These are phyloP conservation scores for Ceratocystis smalleyi DNA, from an alignment of 2,329 filamentous ascomycete species.

Conservation along the genomic window DNA sequence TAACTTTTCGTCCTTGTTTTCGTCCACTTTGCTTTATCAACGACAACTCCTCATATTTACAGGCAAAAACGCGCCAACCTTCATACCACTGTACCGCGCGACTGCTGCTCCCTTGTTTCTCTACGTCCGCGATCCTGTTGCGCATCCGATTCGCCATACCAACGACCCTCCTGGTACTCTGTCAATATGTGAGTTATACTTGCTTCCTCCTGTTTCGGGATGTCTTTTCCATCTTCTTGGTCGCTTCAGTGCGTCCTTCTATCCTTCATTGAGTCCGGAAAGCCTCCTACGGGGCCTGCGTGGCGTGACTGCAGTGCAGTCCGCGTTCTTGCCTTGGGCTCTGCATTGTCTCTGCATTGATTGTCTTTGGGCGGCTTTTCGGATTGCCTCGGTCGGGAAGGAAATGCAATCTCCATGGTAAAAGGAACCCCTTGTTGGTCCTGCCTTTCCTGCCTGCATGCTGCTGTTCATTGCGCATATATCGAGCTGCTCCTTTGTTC, in stretches of 20 bases:
- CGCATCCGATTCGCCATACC: neutral
- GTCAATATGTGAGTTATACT: neutral
- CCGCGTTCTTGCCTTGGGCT: neutral
- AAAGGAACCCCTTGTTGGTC: neutral
- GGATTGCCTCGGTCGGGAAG: no score
- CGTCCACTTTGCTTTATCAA: neutral
- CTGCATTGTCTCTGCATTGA: neutral
- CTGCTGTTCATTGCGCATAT: neutral
- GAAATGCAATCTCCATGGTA: neutral
- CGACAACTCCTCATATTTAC: neutral
- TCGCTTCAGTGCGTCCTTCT: neutral
- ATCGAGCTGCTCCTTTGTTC: neutral
- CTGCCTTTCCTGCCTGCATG: neutral
- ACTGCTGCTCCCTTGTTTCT: neutral
- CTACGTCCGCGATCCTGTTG: neutral
- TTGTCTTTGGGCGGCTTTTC: no score
- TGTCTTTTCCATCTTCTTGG: neutral
- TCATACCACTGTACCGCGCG: neutral
- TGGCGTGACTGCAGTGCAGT: neutral
- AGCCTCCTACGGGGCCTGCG: neutral
- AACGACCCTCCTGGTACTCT: neutral
- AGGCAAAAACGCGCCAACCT: neutral
- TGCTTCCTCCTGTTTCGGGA: neutral
- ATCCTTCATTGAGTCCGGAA: neutral
- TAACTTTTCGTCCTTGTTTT: neutral